phyloP scores from a whole-genome alignment of 140 eudicot genomes.

The Oenanthe javanica region DNA sequence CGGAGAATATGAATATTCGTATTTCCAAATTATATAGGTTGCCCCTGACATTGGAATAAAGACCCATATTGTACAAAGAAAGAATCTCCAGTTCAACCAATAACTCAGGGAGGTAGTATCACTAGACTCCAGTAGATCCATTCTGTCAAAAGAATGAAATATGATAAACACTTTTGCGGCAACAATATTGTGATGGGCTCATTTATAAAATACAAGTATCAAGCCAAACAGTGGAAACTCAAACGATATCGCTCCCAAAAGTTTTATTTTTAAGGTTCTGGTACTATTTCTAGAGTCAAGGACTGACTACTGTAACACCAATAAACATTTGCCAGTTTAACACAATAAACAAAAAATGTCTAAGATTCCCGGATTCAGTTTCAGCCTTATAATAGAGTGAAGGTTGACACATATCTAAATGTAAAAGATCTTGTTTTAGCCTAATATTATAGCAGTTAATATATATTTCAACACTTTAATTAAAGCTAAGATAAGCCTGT shows the following conservation, averaged over 20 bases:
- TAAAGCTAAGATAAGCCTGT: background rate
- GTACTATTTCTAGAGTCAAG: background rate
- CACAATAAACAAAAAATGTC: background rate
- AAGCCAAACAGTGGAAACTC: background rate
- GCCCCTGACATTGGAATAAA: conserved; percentile 47
- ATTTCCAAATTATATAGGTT: conserved; percentile 43
- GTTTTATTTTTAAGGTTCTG: background rate
- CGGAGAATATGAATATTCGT: conserved; percentile 35
- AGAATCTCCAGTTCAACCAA: conserved; percentile 84
- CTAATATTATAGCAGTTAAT: background rate
- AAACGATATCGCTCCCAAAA: background rate
- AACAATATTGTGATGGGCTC: background rate
- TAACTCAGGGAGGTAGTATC: conserved; percentile 64
- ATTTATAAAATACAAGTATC: background rate
- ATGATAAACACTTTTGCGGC: background rate
- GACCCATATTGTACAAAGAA: conserved; percentile 60
- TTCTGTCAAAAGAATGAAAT: conserved; percentile 11
- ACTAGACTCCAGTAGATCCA: conserved; percentile 33
- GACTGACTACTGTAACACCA: background rate
- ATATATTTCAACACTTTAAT: background rate
- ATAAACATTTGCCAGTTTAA: background rate
- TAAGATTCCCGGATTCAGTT: background rate
- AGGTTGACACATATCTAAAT: background rate
- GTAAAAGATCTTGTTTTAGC: background rate
- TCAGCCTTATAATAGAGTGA: background rate